Base-by-base conservation (phyloP, 1,284 basidiomycete genomes). In the Ceratobasidium sp. region DNA sequence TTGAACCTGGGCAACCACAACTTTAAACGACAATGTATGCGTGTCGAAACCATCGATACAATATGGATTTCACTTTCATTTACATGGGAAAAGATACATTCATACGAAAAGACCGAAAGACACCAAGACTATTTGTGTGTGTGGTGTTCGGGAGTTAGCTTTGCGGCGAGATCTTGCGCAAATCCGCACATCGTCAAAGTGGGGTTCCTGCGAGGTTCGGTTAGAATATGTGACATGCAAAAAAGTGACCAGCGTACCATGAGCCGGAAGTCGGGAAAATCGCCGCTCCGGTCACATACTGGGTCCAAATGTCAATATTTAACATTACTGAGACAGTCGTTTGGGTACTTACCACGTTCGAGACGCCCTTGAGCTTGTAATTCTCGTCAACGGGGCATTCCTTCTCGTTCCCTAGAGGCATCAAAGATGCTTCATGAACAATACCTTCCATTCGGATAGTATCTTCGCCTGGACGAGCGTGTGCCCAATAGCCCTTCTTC, bases 101-200 rank as follows among this genome's bases (percentile, higher is more conserved):
- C 6, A 11, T 38, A 38, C 35, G 35, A 11, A 38, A 11, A 4
- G 35, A 38, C 4, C 35, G 11, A 38, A 11, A 38, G 4, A 11
- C 6, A 38, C 35, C 11, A 11, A 11, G 11, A 38, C 35, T 38
- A 38, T 38, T 38, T 38, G 35, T 38, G 35, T 38, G 4, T 11
- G 35, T 4, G 35, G 35, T 38, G 35, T 4, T 69, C 4, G 18
- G 64, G 64, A 7, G 54, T 58, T 18, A 77, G 23, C 74, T 74
- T 77, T 21, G 43, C 50, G 11, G 77, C 77, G 13, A 78, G 73
- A 35, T 78, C 77, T 49, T 78, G 77, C 11, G 74, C 71, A 46
- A 71, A 78, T 11, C 77, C 77, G 26, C 77, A 78, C 72, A 73
- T 78, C 2, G 76, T 78, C 49, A 77, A 59, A 14, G 75, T 70